Percentiles rank a stretch among this genome's conserved stretches.
Conservation (phyloP, 2,329 filamentous ascomycete genomes). For the Aureobasidium sp. region DNA sequence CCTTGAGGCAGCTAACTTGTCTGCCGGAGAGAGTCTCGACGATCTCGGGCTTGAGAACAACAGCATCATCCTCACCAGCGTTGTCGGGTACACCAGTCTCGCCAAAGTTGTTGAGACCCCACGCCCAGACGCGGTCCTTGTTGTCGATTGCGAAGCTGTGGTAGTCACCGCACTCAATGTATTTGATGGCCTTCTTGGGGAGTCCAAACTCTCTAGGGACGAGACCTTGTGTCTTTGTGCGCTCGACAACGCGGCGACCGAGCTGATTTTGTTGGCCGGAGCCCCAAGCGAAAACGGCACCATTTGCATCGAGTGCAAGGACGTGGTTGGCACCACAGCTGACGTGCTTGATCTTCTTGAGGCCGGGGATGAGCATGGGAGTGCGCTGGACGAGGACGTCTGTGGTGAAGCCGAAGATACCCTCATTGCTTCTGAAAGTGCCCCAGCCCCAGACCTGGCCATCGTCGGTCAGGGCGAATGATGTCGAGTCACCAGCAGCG, state of each 20-base stretch:
- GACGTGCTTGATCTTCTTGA: constrained; percentile 57
- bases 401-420: constrained; percentile 55
- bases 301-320: constrained; percentile 56
- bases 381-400: constrained; percentile 43
- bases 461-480: constrained; percentile 65
- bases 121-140: constrained; percentile 63
- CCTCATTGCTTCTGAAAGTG: constrained; percentile 65
- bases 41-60: constrained; percentile 61
- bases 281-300: constrained; percentile 62
- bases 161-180: constrained; percentile 63
- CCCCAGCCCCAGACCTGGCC: constrained; percentile 77
- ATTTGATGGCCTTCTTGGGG: constrained; percentile 48
- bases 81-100: constrained; percentile 61
- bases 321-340: constrained; percentile 63
- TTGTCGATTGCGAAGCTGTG: constrained; percentile 70
- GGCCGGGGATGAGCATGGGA: constrained; percentile 48
- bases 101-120: constrained; percentile 82
- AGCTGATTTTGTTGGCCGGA: constrained; percentile 64
- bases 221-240: constrained; percentile 45
- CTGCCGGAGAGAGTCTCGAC: constrained; percentile 56
- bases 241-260: constrained; percentile 55
- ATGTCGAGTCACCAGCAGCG: constrained; percentile 63
- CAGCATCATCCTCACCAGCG: constrained; percentile 59
- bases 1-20: constrained; percentile 59
- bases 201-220: constrained; percentile 50